Conservation (phyloP, 345 rosid genomes). For the Euphorbia pulcherrima region DNA sequence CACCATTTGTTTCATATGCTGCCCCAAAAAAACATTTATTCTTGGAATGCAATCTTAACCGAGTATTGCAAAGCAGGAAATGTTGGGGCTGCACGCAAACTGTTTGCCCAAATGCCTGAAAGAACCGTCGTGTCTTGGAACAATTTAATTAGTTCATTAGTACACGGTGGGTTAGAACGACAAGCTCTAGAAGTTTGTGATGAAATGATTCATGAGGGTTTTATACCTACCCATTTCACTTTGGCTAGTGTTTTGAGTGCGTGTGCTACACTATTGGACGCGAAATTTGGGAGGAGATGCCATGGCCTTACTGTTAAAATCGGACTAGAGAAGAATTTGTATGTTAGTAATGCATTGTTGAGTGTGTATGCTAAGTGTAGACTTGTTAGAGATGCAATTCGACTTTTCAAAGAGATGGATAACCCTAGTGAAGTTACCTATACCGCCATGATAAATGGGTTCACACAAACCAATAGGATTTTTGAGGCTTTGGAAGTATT, state of each 20-base stretch:
- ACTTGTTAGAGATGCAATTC: conserved; percentile 37
- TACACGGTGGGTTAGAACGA: conserved; percentile 40
- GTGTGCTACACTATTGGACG: conserved; percentile 43
- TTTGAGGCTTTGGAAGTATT: conserved; percentile 63
- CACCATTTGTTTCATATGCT: conserved; percentile 39
- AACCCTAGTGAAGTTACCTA: conserved; percentile 64
- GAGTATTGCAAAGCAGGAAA: conserved; percentile 40
- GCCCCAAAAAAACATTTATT: conserved; percentile 50
- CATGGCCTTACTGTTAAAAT: conserved; percentile 56
- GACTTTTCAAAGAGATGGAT: conserved; percentile 34
- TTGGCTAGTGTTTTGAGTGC: conserved; percentile 72
- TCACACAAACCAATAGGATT: conserved; percentile 43
- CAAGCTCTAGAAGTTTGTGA: conserved; percentile 50
- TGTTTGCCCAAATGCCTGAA: conserved; percentile 67
- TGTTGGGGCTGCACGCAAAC: conserved; percentile 26
- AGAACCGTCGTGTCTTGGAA: conserved; percentile 65
- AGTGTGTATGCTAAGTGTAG: conserved; percentile 68
- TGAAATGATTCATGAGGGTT: conserved; percentile 51
- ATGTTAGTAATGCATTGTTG: conserved; percentile 66
- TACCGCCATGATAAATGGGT: conserved; percentile 53
- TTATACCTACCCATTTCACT: conserved; percentile 59
- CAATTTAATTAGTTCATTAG: conserved; percentile 57
- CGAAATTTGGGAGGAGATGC: conserved; percentile 43
- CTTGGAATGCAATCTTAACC: conserved; percentile 58
- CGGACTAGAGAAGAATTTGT: conserved; percentile 63